Evolutionary conservation across 225 moss, liverwort and hornwort species (phyloP).

Genomic region (Polytrichum formosum): DNA sequence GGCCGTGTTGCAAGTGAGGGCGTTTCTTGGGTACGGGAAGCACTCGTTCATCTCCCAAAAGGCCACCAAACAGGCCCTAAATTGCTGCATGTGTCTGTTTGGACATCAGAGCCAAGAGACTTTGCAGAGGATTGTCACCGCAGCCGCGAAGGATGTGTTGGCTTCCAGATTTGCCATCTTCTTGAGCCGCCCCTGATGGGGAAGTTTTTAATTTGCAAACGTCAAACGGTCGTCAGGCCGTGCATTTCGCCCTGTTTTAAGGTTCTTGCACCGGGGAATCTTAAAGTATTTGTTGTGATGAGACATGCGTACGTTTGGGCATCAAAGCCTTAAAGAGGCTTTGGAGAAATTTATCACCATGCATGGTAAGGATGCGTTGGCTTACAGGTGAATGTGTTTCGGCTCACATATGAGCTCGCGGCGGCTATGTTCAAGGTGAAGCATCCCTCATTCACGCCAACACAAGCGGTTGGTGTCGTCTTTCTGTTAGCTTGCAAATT

Average conservation of each 20-base stretch:
- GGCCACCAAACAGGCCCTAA: neutral
- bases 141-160: conserved; percentile 2
- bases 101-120: conserved; percentile 6
- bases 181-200: too few species aligned
- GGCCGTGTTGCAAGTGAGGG: conserved; percentile 20
- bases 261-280: too few species aligned
- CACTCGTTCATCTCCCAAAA: conserved; percentile 25
- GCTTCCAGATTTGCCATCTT: neutral
- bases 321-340: neutral
- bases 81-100: conserved; percentile 7
- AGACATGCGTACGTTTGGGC: neutral
- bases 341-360: conserved; percentile 5
- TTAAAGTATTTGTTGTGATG: too few species aligned
- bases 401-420: too few species aligned
- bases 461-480: too few species aligned
- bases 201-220: too few species aligned
- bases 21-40: conserved; percentile 13
- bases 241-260: too few species aligned
- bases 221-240: too few species aligned
- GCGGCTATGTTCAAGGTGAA: too few species aligned
- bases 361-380: neutral
- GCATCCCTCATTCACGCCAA: too few species aligned
- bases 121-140: conserved; percentile 5
- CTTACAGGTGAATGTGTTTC: too few species aligned
- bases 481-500: neutral